A percentile compares a stretch with the other conserved stretches of the same genome.
Conservation (phyloP, 257 asterid species). For the Cruciata laevipes region DNA sequence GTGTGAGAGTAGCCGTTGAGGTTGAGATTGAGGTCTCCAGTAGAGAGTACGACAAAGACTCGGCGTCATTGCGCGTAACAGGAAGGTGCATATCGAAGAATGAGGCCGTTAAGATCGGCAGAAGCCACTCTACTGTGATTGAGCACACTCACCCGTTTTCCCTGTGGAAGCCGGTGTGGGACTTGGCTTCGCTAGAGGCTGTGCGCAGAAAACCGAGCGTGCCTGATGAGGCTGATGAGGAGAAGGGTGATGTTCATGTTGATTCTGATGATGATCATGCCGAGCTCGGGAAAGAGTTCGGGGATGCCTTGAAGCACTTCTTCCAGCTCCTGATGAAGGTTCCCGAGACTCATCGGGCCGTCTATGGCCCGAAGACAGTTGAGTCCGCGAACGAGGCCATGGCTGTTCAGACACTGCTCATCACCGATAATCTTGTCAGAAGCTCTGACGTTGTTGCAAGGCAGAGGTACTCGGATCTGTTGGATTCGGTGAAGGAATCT, state of each 20-base stretch:
- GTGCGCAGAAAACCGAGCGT: not conserved
- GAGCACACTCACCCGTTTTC: not conserved
- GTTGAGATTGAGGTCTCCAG: not conserved
- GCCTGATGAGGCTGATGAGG: too few relatives aligned
- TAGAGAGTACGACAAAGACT: not conserved
- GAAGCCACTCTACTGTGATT: not conserved
- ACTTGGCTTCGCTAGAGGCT: not conserved
- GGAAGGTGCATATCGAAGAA: not conserved
- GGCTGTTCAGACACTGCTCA: not conserved
- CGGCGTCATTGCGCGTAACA: not conserved
- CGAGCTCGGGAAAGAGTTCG: not conserved
- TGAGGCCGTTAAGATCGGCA: not conserved
- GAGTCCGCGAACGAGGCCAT: not conserved
- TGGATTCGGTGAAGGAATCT: slow-evolving; percentile 66
- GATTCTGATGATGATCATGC: not conserved
- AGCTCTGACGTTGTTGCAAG: slow-evolving; percentile 60
- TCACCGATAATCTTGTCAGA: slow-evolving; percentile 55
- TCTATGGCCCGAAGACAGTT: not conserved
- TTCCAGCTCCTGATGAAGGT: not conserved
- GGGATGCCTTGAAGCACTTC: not conserved
- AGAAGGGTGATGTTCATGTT: too few relatives aligned
- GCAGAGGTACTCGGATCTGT: slow-evolving; percentile 63
- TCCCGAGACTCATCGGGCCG: not conserved
- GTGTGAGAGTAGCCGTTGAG: not conserved
- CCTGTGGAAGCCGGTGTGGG: not conserved